Conservation (phyloP, 2,329 filamentous ascomycete genomes). For the Cryphonectria japonica region DNA sequence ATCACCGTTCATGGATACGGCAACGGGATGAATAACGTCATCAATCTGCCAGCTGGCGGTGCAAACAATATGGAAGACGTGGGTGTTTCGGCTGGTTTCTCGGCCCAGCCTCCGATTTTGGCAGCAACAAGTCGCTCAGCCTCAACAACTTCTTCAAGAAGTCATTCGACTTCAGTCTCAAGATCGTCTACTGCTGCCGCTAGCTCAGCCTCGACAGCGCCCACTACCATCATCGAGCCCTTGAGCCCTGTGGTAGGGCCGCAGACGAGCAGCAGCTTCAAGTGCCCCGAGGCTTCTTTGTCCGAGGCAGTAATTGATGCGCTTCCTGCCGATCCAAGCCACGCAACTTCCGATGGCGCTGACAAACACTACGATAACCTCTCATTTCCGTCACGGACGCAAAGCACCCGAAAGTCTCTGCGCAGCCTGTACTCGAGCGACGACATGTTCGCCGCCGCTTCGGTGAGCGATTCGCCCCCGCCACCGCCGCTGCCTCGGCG, state of each 20-base stretch:
- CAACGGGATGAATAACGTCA: conserved; percentile 52
- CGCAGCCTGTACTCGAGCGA: conserved; percentile 26
- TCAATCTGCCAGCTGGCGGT: conserved; percentile 13
- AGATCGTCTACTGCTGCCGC: conserved; percentile 12
- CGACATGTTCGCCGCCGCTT: conserved; percentile 18
- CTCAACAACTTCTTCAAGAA: conserved; percentile 26
- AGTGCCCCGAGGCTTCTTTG: neutral
- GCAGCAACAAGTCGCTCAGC: conserved; percentile 23
- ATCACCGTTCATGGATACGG: conserved; percentile 59
- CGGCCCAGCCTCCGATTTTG: neutral
- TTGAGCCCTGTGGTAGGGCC: conserved; percentile 15
- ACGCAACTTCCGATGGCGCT: neutral
- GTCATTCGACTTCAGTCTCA: conserved; percentile 11
- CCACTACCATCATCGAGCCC: conserved; percentile 20
- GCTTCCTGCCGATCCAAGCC: neutral
- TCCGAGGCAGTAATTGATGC: neutral
- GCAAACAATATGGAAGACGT: neutral
- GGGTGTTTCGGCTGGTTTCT: neutral
- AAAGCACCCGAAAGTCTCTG: conserved; percentile 11
- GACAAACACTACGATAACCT: conserved; percentile 3
- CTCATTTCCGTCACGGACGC: conserved; percentile 5
- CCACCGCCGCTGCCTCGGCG: conserved; percentile 25
- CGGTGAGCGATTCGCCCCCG: conserved; percentile 4
- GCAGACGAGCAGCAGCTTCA: conserved; percentile 20
- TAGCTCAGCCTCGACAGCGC: conserved; percentile 19